Conservation (phyloP, 345 rosid species). For the Gossypium ekmanianum region DNA sequence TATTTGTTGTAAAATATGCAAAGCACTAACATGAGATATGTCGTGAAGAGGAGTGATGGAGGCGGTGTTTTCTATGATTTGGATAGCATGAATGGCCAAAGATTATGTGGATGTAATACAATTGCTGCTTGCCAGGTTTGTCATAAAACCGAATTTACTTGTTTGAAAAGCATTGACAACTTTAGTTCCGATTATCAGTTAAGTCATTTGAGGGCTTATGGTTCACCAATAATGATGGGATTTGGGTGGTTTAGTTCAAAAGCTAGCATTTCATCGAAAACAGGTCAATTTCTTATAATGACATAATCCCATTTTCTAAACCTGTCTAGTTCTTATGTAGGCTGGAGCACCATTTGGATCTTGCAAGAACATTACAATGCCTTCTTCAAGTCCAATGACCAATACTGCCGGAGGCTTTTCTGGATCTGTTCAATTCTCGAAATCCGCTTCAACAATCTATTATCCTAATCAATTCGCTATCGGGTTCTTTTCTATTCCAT, state of each 20-base stretch:
- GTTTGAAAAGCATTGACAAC: background rate
- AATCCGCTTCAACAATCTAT: slow-evolving; percentile 43
- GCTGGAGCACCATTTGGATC: slow-evolving; percentile 83
- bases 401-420: slow-evolving; percentile 61
- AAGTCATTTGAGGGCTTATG: background rate
- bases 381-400: slow-evolving; percentile 47
- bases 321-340: slow-evolving; percentile 39
- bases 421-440: slow-evolving; percentile 83
- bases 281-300: background rate
- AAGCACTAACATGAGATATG: slow-evolving; percentile 19
- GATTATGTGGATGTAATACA: slow-evolving; percentile 74
- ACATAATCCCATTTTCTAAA: slow-evolving; percentile 3
- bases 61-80: slow-evolving; percentile 84
- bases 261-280: background rate
- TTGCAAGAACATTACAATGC: slow-evolving; percentile 64
- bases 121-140: slow-evolving; percentile 84
- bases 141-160: slow-evolving; percentile 7
- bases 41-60: slow-evolving; percentile 88
- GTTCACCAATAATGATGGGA: background rate
- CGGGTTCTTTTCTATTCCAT: slow-evolving; percentile 34
- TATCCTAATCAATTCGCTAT: slow-evolving; percentile 27
- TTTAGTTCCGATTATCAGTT: background rate
- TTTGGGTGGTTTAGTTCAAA: background rate
- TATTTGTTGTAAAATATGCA: background rate
- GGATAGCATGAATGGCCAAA: slow-evolving; percentile 72